Percentiles rank a stretch among this genome's conserved stretches.
phyloP scores from a whole-genome alignment of 163 green algal genomes.

The Scenedesmus sp. region DNA sequence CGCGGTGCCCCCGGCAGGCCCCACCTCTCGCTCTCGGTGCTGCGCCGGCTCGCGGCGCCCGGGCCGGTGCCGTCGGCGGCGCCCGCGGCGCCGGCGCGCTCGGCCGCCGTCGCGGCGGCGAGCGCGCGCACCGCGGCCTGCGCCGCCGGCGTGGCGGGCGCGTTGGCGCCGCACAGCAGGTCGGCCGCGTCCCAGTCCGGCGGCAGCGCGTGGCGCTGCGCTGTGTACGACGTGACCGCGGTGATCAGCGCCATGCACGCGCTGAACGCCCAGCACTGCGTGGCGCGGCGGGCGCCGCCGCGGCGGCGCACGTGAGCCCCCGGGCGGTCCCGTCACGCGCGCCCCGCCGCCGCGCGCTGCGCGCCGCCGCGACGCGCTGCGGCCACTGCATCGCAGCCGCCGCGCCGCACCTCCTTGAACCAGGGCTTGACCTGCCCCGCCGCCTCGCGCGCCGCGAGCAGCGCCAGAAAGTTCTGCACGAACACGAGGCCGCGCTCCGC shows the following conservation, averaged over 20 bases:
- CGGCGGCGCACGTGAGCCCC: too few species aligned
- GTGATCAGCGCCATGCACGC: slow-evolving; percentile 63
- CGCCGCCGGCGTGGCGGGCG: neutral
- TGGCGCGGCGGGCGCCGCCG: too few species aligned
- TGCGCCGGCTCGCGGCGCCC: neutral
- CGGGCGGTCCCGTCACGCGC: too few species aligned
- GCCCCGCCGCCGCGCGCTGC: neutral
- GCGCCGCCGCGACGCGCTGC: neutral
- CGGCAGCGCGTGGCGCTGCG: neutral
- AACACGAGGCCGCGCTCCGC: slow-evolving; percentile 73
- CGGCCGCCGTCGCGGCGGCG: slow-evolving; percentile 8
- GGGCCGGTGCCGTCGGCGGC: neutral
- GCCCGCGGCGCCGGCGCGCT: neutral
- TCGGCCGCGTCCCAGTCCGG: slow-evolving; percentile 32
- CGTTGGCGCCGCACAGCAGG: neutral
- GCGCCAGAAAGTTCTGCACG: slow-evolving; percentile 53
- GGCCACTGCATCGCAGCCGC: too few species aligned
- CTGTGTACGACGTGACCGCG: slow-evolving; percentile 18
- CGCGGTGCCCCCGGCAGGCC: neutral
- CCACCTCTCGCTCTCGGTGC: slow-evolving; percentile 8
- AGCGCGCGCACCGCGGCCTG: slow-evolving; percentile 3
- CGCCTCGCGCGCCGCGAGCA: slow-evolving; percentile 55
- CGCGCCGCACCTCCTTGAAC: slow-evolving; percentile 66
- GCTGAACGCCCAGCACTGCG: slow-evolving; percentile 69
- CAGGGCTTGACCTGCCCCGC: slow-evolving; percentile 47